These are phyloP conservation scores for Verticillium alfalfae DNA, from an alignment of 2,329 filamentous ascomycete species.

Conservation along the genomic window DNA sequence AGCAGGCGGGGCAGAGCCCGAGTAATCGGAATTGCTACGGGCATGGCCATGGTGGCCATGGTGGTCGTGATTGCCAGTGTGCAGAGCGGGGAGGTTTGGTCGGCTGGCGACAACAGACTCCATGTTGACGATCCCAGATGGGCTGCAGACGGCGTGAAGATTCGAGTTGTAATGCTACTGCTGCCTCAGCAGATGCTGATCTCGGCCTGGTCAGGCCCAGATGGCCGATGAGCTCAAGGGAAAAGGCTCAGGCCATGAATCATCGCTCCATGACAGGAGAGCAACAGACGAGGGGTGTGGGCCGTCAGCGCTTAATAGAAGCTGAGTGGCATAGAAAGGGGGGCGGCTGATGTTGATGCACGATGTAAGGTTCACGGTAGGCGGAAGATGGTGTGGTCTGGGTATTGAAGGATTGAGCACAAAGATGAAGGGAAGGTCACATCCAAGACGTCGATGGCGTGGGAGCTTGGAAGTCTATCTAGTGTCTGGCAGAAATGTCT, in stretches of 20 bases:
- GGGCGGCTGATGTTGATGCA: background rate
- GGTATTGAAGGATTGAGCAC: background rate
- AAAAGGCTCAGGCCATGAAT: constrained; percentile 10
- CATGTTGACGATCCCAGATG: background rate
- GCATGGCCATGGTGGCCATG: background rate
- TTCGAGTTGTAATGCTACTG: background rate
- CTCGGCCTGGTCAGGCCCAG: constrained; percentile 5
- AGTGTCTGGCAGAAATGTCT: background rate
- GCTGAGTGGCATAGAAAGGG: constrained; percentile 1
- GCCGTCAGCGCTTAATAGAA: background rate
- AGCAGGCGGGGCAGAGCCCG: constrained; percentile 4
- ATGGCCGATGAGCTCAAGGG: constrained; percentile 11
- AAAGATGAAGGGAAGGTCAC: background rate
- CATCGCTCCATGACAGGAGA: background rate
- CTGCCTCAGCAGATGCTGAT: background rate
- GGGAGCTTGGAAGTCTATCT: background rate
- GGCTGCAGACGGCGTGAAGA: background rate
- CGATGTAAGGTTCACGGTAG: background rate
- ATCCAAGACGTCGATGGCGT: background rate
- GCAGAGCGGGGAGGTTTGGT: constrained; percentile 9
- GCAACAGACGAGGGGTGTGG: background rate
- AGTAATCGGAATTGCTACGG: background rate
- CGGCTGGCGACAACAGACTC: constrained; percentile 3
- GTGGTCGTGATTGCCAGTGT: constrained; percentile 1
- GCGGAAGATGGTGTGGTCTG: background rate